Evolutionary conservation across 2,329 filamentous ascomycete species (phyloP).

Genomic region (Stemphylium lycopersici): DNA sequence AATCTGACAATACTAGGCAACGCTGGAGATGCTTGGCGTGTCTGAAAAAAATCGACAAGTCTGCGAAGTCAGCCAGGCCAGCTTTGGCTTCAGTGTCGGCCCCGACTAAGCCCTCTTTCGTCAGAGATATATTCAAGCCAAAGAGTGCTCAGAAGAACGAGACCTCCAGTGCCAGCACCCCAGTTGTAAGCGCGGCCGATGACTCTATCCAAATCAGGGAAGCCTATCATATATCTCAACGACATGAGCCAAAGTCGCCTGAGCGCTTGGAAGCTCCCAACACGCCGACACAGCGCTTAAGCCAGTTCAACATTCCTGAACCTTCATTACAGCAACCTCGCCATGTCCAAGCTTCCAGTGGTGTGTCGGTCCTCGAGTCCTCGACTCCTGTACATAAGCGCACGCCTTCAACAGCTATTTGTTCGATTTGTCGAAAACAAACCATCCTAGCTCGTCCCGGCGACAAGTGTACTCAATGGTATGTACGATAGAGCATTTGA

Average conservation of each 20-base stretch:
- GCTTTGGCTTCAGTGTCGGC: background rate
- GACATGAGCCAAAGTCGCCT: background rate
- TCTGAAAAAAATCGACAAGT: conserved; percentile 2
- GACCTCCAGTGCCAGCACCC: background rate
- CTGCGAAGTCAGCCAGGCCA: background rate
- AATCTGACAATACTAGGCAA: conserved; percentile 16
- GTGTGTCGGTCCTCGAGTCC: background rate
- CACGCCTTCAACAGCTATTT: conserved; percentile 6
- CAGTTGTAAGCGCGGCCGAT: background rate
- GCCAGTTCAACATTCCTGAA: conserved; percentile 5
- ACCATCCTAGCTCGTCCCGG: conserved; percentile 1
- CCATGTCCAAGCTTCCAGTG: background rate
- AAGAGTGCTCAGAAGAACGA: background rate
- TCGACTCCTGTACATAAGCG: background rate
- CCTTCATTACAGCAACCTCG: background rate
- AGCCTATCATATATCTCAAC: background rate
- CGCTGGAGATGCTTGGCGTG: conserved; percentile 23
- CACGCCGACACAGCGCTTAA: conserved; percentile 23
- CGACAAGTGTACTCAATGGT: conserved; percentile 15
- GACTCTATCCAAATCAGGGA: background rate
- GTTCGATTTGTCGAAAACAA: conserved; percentile 21
- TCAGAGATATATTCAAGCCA: conserved; percentile 6
- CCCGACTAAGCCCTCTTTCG: background rate
- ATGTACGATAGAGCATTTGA: background rate
- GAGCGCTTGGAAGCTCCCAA: conserved; percentile 18